Evolutionary conservation across 768 basidiomycete species (phyloP).

Genomic region (Exidia glandulosa): DNA sequence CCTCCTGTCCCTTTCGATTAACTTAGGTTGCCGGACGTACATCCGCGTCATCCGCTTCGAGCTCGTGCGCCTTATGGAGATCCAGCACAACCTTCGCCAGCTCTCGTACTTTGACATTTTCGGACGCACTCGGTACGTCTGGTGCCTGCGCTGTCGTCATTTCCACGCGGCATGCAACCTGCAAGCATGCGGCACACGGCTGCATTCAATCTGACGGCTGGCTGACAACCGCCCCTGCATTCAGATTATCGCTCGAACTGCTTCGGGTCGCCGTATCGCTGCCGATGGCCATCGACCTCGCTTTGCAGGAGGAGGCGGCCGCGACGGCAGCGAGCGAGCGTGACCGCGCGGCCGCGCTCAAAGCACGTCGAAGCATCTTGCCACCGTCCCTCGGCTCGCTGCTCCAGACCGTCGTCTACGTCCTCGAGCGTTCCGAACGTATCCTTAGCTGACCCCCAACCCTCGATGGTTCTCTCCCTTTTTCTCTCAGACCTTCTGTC

Average conservation of each 20-base stretch:
- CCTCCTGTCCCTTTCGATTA: conserved; percentile 4
- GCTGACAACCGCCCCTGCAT: background rate
- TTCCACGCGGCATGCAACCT: conserved; percentile 60
- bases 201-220: background rate
- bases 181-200: conserved; percentile 21
- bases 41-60: conserved; percentile 62
- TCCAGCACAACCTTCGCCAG: conserved; percentile 64
- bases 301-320: conserved; percentile 4
- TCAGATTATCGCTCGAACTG: background rate
- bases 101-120: conserved; percentile 70
- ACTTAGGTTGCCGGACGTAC: conserved; percentile 67
- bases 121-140: conserved; percentile 66
- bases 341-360: conserved; percentile 7
- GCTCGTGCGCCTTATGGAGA: conserved; percentile 67
- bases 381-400: conserved; percentile 49
- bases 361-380: conserved; percentile 25
- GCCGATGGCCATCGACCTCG: background rate
- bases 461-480: background rate
- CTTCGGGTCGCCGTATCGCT: background rate
- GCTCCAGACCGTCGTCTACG: conserved; percentile 49
- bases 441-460: conserved; percentile 16
- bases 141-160: conserved; percentile 65
- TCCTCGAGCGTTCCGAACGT: conserved; percentile 57
- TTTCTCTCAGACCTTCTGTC: background rate
- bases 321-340: conserved; percentile 9